A percentile compares a stretch with the other conserved stretches of the same genome.
Conservation (phyloP, 208 protist genomes). For the Leishmania arabica region DNA sequence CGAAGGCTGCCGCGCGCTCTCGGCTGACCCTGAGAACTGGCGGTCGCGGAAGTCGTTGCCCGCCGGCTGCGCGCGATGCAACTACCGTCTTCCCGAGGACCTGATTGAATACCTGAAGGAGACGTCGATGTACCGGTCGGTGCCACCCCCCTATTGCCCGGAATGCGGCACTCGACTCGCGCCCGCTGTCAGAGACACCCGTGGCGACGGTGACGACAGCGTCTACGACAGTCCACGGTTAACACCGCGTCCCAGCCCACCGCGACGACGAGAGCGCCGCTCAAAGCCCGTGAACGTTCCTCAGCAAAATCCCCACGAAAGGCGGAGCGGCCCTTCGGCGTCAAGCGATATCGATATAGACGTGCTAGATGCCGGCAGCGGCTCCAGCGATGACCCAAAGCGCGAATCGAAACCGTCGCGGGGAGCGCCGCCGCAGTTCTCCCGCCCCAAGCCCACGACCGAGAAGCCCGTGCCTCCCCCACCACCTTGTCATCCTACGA, state of each 20-base stretch:
- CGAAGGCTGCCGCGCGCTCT: not conserved
- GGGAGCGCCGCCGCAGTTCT: not conserved
- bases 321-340: not conserved
- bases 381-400: not conserved
- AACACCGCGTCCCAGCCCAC: not conserved
- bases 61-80: conserved; percentile 14
- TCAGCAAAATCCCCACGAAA: too few species aligned
- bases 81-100: conserved; percentile 21
- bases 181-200: not conserved
- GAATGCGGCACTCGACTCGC: conserved; percentile 12
- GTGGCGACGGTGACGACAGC: not conserved
- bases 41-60: not conserved
- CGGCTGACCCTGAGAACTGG: not conserved
- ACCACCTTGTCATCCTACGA: not conserved
- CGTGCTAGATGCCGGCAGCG: not conserved
- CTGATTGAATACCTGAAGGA: conserved; percentile 15
- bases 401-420: not conserved
- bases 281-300: not conserved
- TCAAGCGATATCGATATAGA: not conserved
- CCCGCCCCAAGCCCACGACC: not conserved
- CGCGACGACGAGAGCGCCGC: not conserved
- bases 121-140: conserved; percentile 13
- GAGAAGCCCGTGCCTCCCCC: not conserved
- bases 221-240: not conserved
- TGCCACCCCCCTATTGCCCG: conserved; percentile 23